A percentile compares a stretch with the other conserved stretches of the same genome.
These are phyloP conservation scores for Botrytis deweyae DNA, from an alignment of 2,329 filamentous ascomycete species.

Conservation along the genomic window DNA sequence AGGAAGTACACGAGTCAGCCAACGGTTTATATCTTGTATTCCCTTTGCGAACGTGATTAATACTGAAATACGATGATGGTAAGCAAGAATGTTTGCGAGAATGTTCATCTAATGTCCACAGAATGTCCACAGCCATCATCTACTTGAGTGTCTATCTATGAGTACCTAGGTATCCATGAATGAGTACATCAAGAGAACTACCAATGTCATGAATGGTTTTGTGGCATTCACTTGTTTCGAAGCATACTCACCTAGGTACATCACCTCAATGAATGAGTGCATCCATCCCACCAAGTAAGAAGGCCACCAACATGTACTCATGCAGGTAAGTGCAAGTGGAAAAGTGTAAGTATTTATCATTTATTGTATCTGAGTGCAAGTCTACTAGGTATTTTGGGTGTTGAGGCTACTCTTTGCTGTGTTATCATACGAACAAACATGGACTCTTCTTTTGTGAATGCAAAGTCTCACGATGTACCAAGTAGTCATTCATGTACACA, in stretches of 20 bases:
- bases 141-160: background rate
- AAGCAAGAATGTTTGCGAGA: background rate
- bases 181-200: background rate
- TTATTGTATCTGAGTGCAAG: background rate
- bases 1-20: background rate
- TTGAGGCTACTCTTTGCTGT: background rate
- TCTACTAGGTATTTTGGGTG: background rate
- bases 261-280: background rate
- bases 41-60: background rate
- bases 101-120: background rate
- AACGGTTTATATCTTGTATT: background rate
- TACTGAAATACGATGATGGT: background rate
- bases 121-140: background rate
- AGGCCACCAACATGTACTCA: background rate
- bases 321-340: background rate
- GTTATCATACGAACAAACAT: background rate
- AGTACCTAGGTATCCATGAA: background rate
- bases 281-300: background rate
- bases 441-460: background rate
- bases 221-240: background rate
- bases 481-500: conserved; percentile 1
- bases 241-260: background rate
- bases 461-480: background rate
- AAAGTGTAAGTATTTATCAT: background rate
- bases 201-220: background rate